Percentiles rank a stretch among this genome's conserved stretches.
phyloP scores from a whole-genome alignment of 148 eudicot genomes.

The Cornus florida region DNA sequence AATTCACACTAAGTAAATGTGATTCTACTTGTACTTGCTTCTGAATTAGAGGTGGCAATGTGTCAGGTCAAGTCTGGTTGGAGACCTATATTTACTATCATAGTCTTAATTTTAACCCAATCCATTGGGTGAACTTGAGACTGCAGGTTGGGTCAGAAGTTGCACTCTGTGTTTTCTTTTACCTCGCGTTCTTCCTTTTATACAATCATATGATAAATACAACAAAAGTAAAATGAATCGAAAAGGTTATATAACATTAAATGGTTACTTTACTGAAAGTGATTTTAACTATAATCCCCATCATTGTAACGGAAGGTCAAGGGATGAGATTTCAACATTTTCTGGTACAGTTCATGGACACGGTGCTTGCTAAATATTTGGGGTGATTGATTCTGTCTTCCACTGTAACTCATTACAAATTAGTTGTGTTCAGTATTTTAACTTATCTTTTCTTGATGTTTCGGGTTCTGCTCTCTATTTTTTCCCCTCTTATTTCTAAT shows the following conservation, averaged over 20 bases:
- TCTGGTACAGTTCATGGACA: not conserved
- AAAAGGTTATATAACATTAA: not conserved
- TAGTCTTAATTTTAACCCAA: not conserved
- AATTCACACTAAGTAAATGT: not conserved
- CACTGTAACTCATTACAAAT: not conserved
- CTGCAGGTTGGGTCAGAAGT: not conserved
- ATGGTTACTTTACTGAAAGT: not conserved
- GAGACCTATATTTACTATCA: not conserved
- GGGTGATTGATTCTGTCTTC: not conserved
- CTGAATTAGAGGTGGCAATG: conserved; percentile 2
- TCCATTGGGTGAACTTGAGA: not conserved
- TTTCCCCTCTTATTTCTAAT: not conserved
- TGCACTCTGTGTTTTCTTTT: not conserved
- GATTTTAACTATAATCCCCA: not conserved
- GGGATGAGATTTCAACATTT: not conserved
- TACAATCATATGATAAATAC: not conserved
- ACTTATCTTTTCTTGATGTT: not conserved
- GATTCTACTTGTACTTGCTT: not conserved
- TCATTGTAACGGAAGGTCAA: not conserved
- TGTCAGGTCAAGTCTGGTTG: not conserved
- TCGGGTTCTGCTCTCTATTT: not conserved
- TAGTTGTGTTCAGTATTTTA: not conserved
- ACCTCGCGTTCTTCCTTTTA: not conserved
- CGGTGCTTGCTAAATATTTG: not conserved
- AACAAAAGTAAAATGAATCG: not conserved